phyloP scores from a whole-genome alignment of 2,329 filamentous ascomycete species.

The Claviceps paspali region DNA sequence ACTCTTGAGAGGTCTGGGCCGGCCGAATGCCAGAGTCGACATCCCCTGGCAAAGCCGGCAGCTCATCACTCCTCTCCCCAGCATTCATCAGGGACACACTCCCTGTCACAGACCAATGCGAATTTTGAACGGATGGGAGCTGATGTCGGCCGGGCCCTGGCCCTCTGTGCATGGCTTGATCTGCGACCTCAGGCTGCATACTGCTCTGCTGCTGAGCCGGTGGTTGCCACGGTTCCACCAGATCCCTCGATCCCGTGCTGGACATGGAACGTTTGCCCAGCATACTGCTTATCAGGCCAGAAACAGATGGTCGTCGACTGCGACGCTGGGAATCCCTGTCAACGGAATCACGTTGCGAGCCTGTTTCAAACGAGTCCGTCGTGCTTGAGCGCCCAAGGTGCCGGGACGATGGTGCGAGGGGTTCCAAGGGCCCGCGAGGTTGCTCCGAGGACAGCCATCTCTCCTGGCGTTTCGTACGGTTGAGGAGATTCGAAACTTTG shows the following conservation, averaged over 20 bases:
- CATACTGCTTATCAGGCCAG: constrained; percentile 16
- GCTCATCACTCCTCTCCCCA: background rate
- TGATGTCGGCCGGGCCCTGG: background rate
- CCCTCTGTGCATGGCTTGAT: background rate
- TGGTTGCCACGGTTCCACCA: background rate
- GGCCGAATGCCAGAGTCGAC: background rate
- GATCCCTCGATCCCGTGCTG: constrained; percentile 6
- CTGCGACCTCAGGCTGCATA: background rate
- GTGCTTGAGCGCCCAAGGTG: constrained; percentile 12
- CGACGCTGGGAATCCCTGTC: constrained; percentile 10
- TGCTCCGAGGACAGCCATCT: background rate
- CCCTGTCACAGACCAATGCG: background rate
- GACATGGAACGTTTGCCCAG: constrained; percentile 11
- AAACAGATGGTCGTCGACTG: constrained; percentile 14
- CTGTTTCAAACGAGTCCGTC: constrained; percentile 8
- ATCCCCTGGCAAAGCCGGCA: background rate
- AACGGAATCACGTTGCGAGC: constrained; percentile 6
- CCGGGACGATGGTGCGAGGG: constrained; percentile 7
- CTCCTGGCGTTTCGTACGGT: background rate
- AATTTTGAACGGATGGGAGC: background rate
- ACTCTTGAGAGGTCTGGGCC: background rate
- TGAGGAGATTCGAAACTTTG: constrained; percentile 11
- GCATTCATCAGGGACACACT: background rate
- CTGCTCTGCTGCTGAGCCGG: background rate
- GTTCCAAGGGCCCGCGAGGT: constrained; percentile 1